phyloP scores from a whole-genome alignment of 805 yeast species.

The Limtongia smithiae region DNA sequence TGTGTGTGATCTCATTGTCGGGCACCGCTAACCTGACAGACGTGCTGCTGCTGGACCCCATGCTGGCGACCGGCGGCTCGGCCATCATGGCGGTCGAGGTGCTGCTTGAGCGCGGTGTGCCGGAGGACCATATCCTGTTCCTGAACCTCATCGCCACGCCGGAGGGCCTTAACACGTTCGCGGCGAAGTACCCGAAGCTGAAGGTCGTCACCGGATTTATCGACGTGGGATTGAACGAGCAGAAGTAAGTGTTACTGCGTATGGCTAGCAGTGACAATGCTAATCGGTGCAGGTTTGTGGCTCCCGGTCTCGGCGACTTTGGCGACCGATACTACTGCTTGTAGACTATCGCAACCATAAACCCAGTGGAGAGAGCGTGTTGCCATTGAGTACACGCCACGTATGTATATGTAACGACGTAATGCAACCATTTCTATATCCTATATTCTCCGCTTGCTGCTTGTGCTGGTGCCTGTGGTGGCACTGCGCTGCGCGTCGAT shows the following conservation, averaged over 20 bases:
- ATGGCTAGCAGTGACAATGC: not conserved
- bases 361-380: no score
- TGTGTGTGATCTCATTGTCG: constrained; percentile 1
- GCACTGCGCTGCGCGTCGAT: constrained; percentile 7
- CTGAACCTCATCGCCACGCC: constrained; percentile 91
- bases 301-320: constrained; percentile 96
- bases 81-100: constrained; percentile 97
- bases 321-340: constrained; percentile 97
- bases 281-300: constrained; percentile 46
- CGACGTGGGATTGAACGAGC: constrained; percentile 80
- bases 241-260: constrained; percentile 45
- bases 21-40: constrained; percentile 30
- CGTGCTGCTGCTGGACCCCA: constrained; percentile 90
- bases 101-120: constrained; percentile 78
- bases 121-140: constrained; percentile 80
- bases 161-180: constrained; percentile 82
- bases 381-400: no score
- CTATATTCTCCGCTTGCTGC: no score
- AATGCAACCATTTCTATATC: no score
- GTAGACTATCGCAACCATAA: constrained; percentile 37
- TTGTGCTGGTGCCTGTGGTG: no score
- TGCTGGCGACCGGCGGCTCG: constrained; percentile 98
- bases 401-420: no score
- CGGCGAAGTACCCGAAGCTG: constrained; percentile 73
- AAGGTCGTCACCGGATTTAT: constrained; percentile 91